These are phyloP conservation scores for Cladosporium cucumerinum DNA, from an alignment of 2,329 filamentous ascomycete species.

Conservation along the genomic window DNA sequence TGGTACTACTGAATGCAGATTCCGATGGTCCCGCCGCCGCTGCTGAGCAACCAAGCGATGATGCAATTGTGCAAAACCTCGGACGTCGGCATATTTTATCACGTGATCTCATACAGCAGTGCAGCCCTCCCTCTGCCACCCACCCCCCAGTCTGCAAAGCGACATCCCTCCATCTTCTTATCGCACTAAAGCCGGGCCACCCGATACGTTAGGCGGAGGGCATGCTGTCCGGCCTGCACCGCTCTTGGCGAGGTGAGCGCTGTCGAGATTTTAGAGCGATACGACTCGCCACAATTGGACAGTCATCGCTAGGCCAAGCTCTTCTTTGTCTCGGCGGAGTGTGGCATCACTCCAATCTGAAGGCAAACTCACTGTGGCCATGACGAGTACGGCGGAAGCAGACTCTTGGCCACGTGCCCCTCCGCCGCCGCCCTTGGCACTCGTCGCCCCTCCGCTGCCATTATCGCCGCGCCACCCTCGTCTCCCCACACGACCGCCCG, in stretches of 20 bases:
- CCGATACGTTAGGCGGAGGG: not conserved
- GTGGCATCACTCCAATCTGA: not conserved
- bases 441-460: constrained; percentile 8
- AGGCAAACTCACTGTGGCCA: not conserved
- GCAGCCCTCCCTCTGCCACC: not conserved
- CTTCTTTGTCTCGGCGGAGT: constrained; percentile 6
- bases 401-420: constrained; percentile 16
- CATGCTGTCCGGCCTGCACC: constrained; percentile 5
- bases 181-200: constrained; percentile 1
- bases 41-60: constrained; percentile 10
- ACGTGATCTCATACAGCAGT: not conserved
- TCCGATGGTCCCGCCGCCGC: not conserved
- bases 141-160: not conserved
- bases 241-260: constrained; percentile 5
- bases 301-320: constrained; percentile 15
- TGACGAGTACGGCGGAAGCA: constrained; percentile 6
- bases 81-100: not conserved
- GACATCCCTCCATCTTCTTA: constrained; percentile 4
- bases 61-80: not conserved
- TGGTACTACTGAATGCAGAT: not conserved
- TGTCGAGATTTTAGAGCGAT: not conserved
- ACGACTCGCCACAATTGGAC: constrained; percentile 3
- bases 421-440: constrained; percentile 16
- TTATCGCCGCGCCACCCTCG: constrained; percentile 15
- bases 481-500: constrained; percentile 7